Evolutionary conservation across 805 yeast species (phyloP).

Genomic region (Candida caryicola): DNA sequence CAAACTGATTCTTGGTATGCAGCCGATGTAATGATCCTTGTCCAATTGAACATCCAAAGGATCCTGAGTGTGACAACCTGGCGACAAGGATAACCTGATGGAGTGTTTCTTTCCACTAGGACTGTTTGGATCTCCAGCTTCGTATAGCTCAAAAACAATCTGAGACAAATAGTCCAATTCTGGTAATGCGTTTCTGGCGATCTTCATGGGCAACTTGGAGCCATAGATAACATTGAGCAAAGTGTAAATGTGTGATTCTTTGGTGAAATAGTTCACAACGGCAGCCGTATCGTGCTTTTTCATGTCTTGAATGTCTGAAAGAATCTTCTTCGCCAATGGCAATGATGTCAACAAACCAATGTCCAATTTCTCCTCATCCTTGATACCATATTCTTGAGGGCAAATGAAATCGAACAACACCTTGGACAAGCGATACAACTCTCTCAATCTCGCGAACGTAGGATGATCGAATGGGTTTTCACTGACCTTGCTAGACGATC

Average conservation of each 20-base stretch:
- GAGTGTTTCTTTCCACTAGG: slow-evolving; percentile 79
- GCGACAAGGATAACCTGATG: slow-evolving; percentile 85
- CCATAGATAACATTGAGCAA: slow-evolving; percentile 86
- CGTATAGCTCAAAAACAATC: slow-evolving; percentile 89
- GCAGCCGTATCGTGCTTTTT: slow-evolving; percentile 78
- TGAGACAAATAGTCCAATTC: slow-evolving; percentile 95
- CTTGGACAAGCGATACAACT: slow-evolving; percentile 83
- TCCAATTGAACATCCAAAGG: slow-evolving; percentile 96
- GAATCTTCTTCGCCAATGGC: slow-evolving; percentile 86
- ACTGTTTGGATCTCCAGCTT: slow-evolving; percentile 60
- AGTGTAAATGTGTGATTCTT: slow-evolving; percentile 95
- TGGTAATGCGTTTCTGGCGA: slow-evolving; percentile 92
- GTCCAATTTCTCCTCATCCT: slow-evolving; percentile 90
- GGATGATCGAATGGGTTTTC: slow-evolving; percentile 68
- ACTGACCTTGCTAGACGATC: slow-evolving; percentile 13
- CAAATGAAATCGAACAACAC: slow-evolving; percentile 95
- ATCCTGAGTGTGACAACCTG: slow-evolving; percentile 98
- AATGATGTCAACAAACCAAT: slow-evolving; percentile 92
- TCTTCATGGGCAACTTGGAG: slow-evolving; percentile 90
- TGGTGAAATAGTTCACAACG: slow-evolving; percentile 87
- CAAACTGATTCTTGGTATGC: slow-evolving; percentile 85
- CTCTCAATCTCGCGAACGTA: slow-evolving; percentile 76
- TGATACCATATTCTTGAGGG: slow-evolving; percentile 98
- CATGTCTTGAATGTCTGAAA: slow-evolving; percentile 77
- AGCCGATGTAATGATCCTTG: slow-evolving; percentile 93